phyloP scores from a whole-genome alignment of 2,329 filamentous ascomycete genomes.

The Fusarium udum region DNA sequence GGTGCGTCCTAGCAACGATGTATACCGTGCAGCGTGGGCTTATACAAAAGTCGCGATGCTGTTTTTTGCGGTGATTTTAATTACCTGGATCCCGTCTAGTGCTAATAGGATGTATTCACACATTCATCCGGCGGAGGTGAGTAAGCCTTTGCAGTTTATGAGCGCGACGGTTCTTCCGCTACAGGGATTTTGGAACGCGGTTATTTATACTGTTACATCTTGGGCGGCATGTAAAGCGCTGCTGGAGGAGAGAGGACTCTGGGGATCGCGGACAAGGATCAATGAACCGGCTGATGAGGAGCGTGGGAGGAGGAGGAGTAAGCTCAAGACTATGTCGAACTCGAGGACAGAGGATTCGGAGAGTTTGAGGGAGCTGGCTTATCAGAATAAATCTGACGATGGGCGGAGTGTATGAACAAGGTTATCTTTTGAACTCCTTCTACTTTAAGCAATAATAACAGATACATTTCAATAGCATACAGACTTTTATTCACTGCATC shows the following conservation, averaged over 20 bases:
- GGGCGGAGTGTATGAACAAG: background rate
- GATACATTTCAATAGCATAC: too few species aligned
- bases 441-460: background rate
- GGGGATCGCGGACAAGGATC: background rate
- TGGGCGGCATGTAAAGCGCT: background rate
- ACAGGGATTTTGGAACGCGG: background rate
- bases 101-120: conserved; percentile 5
- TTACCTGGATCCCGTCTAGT: background rate
- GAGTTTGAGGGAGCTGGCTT: background rate
- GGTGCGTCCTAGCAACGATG: background rate
- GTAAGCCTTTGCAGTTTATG: conserved; percentile 9
- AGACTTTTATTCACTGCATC: rapidly evolving
- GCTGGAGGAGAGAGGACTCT: background rate
- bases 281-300: background rate
- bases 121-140: background rate
- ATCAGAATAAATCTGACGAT: background rate
- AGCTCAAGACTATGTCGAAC: background rate
- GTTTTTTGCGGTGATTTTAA: background rate
- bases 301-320: background rate
- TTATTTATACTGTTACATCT: background rate
- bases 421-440: rapidly evolving
- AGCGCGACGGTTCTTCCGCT: background rate
- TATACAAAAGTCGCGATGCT: conserved; percentile 10
- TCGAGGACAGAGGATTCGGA: background rate
- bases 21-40: conserved; percentile 3